phyloP scores from a whole-genome alignment of 2,329 filamentous ascomycete genomes.

The Colletotrichum sp. region DNA sequence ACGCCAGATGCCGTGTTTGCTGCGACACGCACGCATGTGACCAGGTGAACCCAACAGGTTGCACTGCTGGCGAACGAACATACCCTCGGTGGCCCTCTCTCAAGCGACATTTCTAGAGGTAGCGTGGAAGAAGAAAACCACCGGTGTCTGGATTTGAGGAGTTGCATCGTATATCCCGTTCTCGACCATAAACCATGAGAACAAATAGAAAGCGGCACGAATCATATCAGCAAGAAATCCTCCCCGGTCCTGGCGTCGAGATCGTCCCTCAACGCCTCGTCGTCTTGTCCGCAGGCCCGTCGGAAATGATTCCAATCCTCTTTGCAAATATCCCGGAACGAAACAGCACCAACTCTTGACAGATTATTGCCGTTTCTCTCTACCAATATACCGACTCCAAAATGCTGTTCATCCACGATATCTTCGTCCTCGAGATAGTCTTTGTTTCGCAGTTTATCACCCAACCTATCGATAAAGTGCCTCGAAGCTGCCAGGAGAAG shows the following conservation, averaged over 20 bases:
- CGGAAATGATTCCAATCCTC: neutral
- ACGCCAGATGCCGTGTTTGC: neutral
- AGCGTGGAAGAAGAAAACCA: neutral
- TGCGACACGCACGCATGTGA: neutral
- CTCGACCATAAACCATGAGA: neutral
- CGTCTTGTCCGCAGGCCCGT: neutral
- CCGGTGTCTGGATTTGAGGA: neutral
- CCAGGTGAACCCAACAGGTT: neutral
- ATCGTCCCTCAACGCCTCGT: neutral
- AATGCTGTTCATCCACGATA: neutral
- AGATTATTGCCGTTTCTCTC: neutral
- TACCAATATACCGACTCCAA: neutral
- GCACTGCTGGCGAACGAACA: neutral
- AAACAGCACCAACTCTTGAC: neutral
- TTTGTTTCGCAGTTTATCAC: neutral
- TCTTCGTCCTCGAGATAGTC: neutral
- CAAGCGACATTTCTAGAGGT: neutral
- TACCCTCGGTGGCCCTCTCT: neutral
- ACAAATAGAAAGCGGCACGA: neutral
- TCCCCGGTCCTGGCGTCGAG: neutral
- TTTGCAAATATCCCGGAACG: neutral
- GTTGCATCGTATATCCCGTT: neutral
- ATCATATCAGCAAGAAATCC: neutral
- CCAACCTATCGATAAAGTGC: neutral
- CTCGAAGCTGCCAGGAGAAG: neutral